Evolutionary conservation across 140 eudicot species (phyloP).

Genomic region (Erigeron philadelphicus): DNA sequence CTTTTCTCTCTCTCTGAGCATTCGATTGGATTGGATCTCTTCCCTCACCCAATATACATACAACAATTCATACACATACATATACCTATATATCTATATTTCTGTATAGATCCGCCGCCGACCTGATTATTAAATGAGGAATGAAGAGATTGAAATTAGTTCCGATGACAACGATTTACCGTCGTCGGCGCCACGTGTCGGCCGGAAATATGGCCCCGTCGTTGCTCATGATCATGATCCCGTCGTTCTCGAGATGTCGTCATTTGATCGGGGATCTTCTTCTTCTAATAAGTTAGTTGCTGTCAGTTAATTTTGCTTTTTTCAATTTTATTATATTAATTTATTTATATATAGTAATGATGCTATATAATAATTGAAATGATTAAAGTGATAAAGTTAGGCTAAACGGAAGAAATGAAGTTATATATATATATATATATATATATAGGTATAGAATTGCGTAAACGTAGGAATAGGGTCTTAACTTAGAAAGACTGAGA

Average conservation of each 20-base stretch:
- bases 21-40: slow-evolving; percentile 31
- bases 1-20: slow-evolving; percentile 18
- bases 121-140: slow-evolving; percentile 34
- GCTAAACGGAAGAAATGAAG: neutral
- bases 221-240: slow-evolving; percentile 53
- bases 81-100: neutral
- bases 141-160: slow-evolving; percentile 46
- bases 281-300: slow-evolving; percentile 26
- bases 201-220: slow-evolving; percentile 52
- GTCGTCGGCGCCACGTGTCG: slow-evolving; percentile 32
- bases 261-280: slow-evolving; percentile 44
- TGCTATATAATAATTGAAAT: too few species aligned
- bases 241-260: slow-evolving; percentile 56
- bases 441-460: neutral
- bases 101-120: slow-evolving; percentile 17
- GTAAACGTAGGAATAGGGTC: too few species aligned
- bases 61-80: neutral
- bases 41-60: slow-evolving; percentile 17
- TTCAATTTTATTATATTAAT: too few species aligned
- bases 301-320: too few species aligned
- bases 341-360: too few species aligned
- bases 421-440: neutral
- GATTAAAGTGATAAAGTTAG: too few species aligned
- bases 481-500: too few species aligned
- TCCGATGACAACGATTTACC: slow-evolving; percentile 48